phyloP scores from a whole-genome alignment of 2,329 filamentous ascomycete genomes.

The Ceratocystis smalleyi region DNA sequence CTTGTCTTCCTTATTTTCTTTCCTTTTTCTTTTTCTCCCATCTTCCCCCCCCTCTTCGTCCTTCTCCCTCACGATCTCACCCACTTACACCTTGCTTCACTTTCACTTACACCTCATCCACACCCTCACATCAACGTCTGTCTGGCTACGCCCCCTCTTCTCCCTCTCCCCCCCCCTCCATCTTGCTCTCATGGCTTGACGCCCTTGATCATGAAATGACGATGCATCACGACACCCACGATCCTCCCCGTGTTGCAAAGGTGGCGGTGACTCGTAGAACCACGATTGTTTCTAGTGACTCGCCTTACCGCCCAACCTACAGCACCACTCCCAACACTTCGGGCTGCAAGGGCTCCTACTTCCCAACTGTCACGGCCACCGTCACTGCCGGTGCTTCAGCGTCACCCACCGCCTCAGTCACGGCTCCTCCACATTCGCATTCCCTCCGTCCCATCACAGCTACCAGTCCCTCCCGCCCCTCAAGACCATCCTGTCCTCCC shows the following conservation, averaged over 20 bases:
- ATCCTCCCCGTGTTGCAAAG: slow-evolving; percentile 6
- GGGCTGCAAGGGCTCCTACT: background rate
- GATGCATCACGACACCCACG: slow-evolving; percentile 8
- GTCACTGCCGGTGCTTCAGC: background rate
- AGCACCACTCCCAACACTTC: slow-evolving; percentile 12
- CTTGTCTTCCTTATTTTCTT: background rate
- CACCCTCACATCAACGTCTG: background rate
- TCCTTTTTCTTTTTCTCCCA: background rate
- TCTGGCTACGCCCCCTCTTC: background rate
- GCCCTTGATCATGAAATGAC: slow-evolving; percentile 11
- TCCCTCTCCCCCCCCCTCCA: background rate
- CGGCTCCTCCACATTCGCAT: background rate
- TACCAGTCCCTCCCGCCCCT: background rate
- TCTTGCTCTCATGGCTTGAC: slow-evolving; percentile 4
- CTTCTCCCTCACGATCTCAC: background rate
- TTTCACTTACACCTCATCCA: background rate
- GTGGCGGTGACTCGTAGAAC: slow-evolving; percentile 7
- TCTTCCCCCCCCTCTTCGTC: background rate
- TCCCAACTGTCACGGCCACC: background rate
- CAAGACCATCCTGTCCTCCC: background rate
- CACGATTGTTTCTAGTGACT: slow-evolving; percentile 11
- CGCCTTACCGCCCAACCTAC: slow-evolving; percentile 10
- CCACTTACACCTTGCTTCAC: background rate
- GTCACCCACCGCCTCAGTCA: background rate
- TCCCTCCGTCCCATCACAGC: background rate